A percentile compares a stretch with the other conserved stretches of the same genome.
These are phyloP conservation scores for Ophiostoma tasmaniense DNA, from an alignment of 2,329 filamentous ascomycete species.

Conservation along the genomic window DNA sequence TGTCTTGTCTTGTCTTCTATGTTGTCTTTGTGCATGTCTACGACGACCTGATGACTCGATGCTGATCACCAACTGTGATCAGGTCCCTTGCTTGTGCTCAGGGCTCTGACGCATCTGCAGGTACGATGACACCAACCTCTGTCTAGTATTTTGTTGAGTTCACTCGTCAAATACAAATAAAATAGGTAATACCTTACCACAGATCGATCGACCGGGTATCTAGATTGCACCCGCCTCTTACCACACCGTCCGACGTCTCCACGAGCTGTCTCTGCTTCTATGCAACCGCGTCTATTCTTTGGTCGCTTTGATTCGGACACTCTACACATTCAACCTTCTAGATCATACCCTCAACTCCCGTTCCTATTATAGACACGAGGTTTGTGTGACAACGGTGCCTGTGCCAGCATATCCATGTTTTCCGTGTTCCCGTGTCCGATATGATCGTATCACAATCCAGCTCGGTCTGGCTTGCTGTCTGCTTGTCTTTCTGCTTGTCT, in stretches of 20 bases:
- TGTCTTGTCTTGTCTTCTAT: background rate
- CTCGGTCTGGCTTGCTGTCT: background rate
- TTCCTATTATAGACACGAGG: slow-evolving; percentile 6
- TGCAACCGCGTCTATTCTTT: no score
- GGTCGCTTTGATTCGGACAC: background rate
- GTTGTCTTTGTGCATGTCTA: background rate
- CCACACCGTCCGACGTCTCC: background rate
- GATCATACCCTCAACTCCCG: background rate
- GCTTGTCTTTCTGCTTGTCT: no score
- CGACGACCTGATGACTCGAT: no score
- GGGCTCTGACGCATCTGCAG: background rate
- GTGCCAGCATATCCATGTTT: background rate
- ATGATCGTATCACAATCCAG: background rate
- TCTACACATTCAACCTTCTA: background rate
- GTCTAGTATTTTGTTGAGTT: background rate
- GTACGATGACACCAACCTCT: background rate
- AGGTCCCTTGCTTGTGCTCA: background rate
- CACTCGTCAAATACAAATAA: no score
- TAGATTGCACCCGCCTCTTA: background rate
- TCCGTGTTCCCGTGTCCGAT: background rate
- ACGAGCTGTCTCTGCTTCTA: background rate
- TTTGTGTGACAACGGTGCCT: background rate
- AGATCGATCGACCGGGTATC: background rate
- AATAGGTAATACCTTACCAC: background rate
- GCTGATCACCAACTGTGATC: background rate